A percentile compares a stretch with the other conserved stretches of the same genome.
phyloP scores from a whole-genome alignment of 257 asterid species.

The Osmanthus fragrans region DNA sequence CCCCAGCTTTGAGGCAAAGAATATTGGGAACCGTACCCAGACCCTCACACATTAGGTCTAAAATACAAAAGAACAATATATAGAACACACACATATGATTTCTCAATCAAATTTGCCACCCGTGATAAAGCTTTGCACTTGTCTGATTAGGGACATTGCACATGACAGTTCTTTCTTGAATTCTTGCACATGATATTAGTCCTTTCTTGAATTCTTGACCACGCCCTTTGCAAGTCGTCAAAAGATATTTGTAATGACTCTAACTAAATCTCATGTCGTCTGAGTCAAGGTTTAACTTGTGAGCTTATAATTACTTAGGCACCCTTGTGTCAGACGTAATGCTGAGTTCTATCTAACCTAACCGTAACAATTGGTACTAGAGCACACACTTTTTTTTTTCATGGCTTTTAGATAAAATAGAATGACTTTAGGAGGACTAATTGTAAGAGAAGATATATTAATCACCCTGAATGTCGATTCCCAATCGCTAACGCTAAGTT shows the following conservation, averaged over 20 bases:
- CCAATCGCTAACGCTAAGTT: no score
- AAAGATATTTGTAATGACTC: neutral
- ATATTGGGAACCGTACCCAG: conserved; percentile 5
- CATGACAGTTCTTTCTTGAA: conserved; percentile 30
- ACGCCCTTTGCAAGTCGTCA: conserved; percentile 8
- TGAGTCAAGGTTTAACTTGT: neutral
- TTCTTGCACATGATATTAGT: conserved; percentile 5
- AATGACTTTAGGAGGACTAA: no score
- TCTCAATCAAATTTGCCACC: conserved; percentile 28
- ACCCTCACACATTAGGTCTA: conserved; percentile 15
- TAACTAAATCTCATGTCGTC: neutral
- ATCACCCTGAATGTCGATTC: neutral
- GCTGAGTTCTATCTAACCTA: no score
- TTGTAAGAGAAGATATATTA: no score
- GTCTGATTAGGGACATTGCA: conserved; percentile 40
- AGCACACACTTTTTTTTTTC: no score
- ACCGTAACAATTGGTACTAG: no score
- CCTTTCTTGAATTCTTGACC: conserved; percentile 13
- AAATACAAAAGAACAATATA: conserved; percentile 17
- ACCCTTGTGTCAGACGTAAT: no score
- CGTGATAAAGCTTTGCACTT: conserved; percentile 33
- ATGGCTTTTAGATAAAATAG: no score
- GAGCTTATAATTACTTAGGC: neutral
- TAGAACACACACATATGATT: conserved; percentile 20
- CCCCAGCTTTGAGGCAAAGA: conserved; percentile 41